These are phyloP conservation scores for Fusarium lateritium DNA, from an alignment of 2,329 filamentous ascomycete species.

Conservation along the genomic window DNA sequence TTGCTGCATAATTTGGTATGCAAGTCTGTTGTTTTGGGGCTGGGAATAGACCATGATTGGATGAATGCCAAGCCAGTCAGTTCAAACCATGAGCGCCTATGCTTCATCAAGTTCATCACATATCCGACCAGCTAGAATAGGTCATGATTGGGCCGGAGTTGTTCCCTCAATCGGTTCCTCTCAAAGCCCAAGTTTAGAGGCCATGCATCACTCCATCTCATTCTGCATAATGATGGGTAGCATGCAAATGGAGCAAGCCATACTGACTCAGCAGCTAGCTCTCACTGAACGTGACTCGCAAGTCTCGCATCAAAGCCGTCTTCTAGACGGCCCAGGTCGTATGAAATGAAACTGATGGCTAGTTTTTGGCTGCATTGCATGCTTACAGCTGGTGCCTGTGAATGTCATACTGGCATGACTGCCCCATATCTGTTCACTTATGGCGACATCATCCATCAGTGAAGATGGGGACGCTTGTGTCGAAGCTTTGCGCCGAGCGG, in stretches of 20 bases:
- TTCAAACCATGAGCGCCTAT: neutral
- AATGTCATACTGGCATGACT: slow-evolving; percentile 26
- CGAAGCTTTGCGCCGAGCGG: slow-evolving; percentile 40
- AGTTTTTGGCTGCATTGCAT: slow-evolving; percentile 15
- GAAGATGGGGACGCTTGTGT: slow-evolving; percentile 40
- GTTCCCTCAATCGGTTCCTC: neutral
- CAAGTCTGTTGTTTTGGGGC: neutral
- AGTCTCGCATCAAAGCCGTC: neutral
- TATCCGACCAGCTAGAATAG: slow-evolving; percentile 1
- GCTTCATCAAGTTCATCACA: slow-evolving; percentile 10
- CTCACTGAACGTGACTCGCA: neutral
- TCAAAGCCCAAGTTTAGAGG: neutral
- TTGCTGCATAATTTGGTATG: neutral
- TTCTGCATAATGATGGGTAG: neutral
- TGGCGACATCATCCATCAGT: slow-evolving; percentile 41
- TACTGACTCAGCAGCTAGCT: neutral
- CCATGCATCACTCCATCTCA: neutral
- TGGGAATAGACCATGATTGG: neutral
- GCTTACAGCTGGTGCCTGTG: slow-evolving; percentile 27
- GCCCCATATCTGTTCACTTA: slow-evolving; percentile 29
- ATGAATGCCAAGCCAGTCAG: neutral
- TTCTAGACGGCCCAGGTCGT: slow-evolving; percentile 12
- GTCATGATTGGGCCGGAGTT: slow-evolving; percentile 4
- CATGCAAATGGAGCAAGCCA: neutral
- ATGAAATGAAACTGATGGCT: slow-evolving; percentile 11